phyloP scores from a whole-genome alignment of 1,139 yeast species.

The Candida albicans region DNA sequence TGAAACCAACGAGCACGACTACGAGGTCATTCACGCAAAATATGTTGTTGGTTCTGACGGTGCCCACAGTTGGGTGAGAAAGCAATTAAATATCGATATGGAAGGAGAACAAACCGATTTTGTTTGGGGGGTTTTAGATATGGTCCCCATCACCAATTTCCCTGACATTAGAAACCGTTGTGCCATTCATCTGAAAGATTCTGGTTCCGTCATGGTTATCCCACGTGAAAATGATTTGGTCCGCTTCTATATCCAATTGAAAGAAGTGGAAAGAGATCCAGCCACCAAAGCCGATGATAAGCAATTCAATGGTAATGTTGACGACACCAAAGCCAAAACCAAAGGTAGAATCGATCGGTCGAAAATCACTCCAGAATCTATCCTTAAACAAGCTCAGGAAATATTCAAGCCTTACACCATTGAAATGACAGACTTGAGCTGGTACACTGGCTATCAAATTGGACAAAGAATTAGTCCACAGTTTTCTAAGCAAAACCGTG shows the following conservation, averaged over 20 bases:
- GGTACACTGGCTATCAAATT: conserved; percentile 39
- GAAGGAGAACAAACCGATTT: conserved; percentile 37
- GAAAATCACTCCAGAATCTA: conserved; percentile 26
- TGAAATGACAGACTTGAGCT: conserved; percentile 25
- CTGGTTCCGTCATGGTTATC: conserved; percentile 34
- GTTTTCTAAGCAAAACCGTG: conserved; percentile 22
- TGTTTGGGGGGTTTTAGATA: conserved; percentile 39
- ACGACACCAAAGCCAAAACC: conserved; percentile 12
- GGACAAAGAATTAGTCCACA: conserved; percentile 34
- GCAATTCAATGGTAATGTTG: conserved; percentile 11
- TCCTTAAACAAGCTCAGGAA: conserved; percentile 27
- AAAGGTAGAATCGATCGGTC: conserved; percentile 28
- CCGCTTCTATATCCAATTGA: conserved; percentile 26
- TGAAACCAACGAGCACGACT: conserved; percentile 6
- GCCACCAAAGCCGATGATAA: conserved; percentile 7
- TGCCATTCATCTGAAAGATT: conserved; percentile 32
- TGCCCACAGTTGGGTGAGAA: conserved; percentile 38
- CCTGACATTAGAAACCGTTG: conserved; percentile 36
- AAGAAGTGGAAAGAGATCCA: conserved; percentile 26
- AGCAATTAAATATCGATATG: conserved; percentile 23
- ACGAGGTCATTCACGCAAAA: conserved; percentile 26
- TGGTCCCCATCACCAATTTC: conserved; percentile 34
- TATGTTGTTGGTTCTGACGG: conserved; percentile 38
- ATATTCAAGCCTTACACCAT: conserved; percentile 30
- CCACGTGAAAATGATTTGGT: conserved; percentile 36